Base-by-base conservation (phyloP, 306 rosid species). In the Pueraria montana region DNA sequence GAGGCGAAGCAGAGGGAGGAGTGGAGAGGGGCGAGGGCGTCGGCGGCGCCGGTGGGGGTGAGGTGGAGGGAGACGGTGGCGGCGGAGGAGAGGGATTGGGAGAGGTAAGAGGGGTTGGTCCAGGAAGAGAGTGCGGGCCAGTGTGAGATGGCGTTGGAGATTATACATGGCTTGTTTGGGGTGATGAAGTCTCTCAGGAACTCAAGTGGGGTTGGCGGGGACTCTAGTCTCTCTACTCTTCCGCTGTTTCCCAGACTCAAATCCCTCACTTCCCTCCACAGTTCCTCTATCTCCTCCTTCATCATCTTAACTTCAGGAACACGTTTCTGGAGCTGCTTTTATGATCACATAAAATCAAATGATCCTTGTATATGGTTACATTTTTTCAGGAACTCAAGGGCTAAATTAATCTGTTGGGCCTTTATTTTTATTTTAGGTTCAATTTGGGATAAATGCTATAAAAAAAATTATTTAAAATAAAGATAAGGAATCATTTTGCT, bases 111-210 rank as follows among this genome's bases (percentile, higher is more conserved):
- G 48, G 71, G 86, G 58, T 78, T 11, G 42, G 89, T 1, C 97
- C 97, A 94, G 9, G 77, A 46, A 49, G 91, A 88, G 78, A 89
- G 93, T 13, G 98, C 92, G 1, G 92, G 88, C 98, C 98, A 92
- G 85, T 91, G 97, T 50, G 62, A 43, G 64, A 86, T 89, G 62
- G 94, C 88, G 75, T 87, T 88, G 74, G 95, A 89, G 78, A 94
- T 86, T 77, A 94, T 73, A 89, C 95, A 94, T 46, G 97, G 98
- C 63, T 92, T 94, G 91, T 88, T 94, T 23, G 88, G 93, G 36
- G 76, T 89, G 43, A 94, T 88, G 78, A 84, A 92, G 80, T 85
- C 85, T 64, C 92, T 78, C 6, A 92, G 83, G 76, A 94, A 94
- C 13, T 87, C 62, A 1, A 94, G 63, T 18, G 98, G 84, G 5